Conservation (phyloP, 805 yeast species). For the Jamesozyma gamospora region DNA sequence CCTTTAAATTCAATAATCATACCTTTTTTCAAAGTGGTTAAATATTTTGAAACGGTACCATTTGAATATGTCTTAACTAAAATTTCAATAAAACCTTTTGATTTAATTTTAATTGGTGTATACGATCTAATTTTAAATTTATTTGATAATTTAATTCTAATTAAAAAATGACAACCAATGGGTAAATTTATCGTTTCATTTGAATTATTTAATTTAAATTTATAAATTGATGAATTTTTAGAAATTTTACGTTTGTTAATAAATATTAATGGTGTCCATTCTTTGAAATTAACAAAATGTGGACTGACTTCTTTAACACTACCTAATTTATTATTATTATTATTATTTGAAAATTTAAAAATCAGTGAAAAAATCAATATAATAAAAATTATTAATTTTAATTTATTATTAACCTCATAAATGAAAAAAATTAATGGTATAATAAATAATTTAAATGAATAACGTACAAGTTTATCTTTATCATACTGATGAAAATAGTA, state of each 20-base stretch:
- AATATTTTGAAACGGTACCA: constrained; percentile 57
- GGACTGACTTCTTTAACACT: too few relatives aligned
- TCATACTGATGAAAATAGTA: too few relatives aligned
- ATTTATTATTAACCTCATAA: too few relatives aligned
- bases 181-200: constrained; percentile 57
- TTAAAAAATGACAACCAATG: constrained; percentile 66
- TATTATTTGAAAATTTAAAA: too few relatives aligned
- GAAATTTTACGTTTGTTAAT: constrained; percentile 65
- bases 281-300: too few relatives aligned
- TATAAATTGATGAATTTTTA: constrained; percentile 59
- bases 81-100: constrained; percentile 65
- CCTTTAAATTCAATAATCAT: constrained; percentile 65
- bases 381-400: too few relatives aligned
- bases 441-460: too few relatives aligned
- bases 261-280: constrained; percentile 59
- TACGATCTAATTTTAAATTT: constrained; percentile 46
- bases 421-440: too few relatives aligned
- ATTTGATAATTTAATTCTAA: constrained; percentile 33
- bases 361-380: too few relatives aligned
- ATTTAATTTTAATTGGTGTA: constrained; percentile 64
- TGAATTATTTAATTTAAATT: constrained; percentile 54
- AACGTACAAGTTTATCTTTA: too few relatives aligned
- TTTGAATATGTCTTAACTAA: constrained; percentile 65
- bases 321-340: too few relatives aligned
- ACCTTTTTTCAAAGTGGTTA: constrained; percentile 57